Percentiles rank a stretch among this genome's conserved stretches.
Evolutionary conservation across 2,329 filamentous ascomycete species (phyloP).

Genomic region (Nothopassalora personata): DNA sequence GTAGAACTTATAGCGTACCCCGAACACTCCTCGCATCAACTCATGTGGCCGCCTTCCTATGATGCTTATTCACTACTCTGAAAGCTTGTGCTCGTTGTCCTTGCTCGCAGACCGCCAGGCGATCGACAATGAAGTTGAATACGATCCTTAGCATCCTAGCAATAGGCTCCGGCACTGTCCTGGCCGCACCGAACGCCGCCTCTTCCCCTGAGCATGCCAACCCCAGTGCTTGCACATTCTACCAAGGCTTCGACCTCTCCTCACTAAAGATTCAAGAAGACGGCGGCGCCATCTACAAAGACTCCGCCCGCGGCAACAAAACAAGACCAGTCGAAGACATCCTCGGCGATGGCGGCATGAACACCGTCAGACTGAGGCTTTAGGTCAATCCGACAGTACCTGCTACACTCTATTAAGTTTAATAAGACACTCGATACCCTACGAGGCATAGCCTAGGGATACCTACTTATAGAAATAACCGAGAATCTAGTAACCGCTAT

Average conservation of each 20-base stretch:
- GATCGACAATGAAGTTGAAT: not conserved
- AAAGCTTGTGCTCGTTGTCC: too few species aligned
- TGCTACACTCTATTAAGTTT: too few species aligned
- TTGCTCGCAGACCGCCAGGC: not conserved
- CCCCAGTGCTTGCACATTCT: constrained; percentile 24
- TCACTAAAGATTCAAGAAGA: constrained; percentile 36
- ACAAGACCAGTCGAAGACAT: constrained; percentile 35
- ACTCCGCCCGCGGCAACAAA: constrained; percentile 33
- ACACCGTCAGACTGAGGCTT: constrained; percentile 30
- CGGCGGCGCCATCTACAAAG: constrained; percentile 35
- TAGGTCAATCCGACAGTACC: constrained; percentile 30
- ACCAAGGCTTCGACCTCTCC: constrained; percentile 38
- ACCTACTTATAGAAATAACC: too few species aligned
- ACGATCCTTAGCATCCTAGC: not conserved
- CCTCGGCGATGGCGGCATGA: constrained; percentile 34
- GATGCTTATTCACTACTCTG: not conserved
- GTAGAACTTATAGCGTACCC: not conserved
- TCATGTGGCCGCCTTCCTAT: not conserved
- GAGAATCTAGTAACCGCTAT: too few species aligned
- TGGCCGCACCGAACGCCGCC: not conserved
- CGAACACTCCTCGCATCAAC: not conserved
- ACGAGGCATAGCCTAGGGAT: too few species aligned
- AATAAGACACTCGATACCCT: too few species aligned
- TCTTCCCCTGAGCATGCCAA: not conserved
- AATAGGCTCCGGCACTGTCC: not conserved